Base-by-base conservation (phyloP, 2,329 filamentous ascomycete species). In the Aspergillus thermomutatus region DNA sequence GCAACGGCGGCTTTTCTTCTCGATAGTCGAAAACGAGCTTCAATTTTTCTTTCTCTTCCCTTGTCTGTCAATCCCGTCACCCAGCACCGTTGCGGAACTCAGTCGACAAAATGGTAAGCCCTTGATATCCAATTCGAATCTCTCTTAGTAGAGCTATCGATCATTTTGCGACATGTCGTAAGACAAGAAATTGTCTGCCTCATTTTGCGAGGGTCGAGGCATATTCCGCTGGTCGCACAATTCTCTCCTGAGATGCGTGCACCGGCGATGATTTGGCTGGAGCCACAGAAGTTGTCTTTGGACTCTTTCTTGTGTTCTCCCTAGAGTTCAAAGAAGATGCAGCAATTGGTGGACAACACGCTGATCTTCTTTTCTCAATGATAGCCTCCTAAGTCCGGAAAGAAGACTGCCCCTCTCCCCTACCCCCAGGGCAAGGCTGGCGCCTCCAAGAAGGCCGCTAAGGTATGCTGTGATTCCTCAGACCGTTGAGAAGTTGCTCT, bases 331-430 rank as follows among this genome's bases (percentile, higher is more conserved):
- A 86, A 88, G 87, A 90, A 91, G 88, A 90, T 83, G 76, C 79
- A 83, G 82, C 71, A 69, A 64, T 86, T 87, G 84, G 83, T 88
- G 88, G 85, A 87, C 85, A 85, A 80, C 83, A 80, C 79, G 89
- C 92, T 97, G 90, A 76, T 91, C 91, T 96, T 90, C 94, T 92
- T 62, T 95, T 91, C 93, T 97, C 93, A 94, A 97, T 97, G 92
- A 97, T 84, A 97, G 94, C 91, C 94, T 89, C 90, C 93, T 79
- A 99, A 97, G 85, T 74, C 78, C 75, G 92, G 92, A 85, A 97
- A 97, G 90, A 97, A 97, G 87, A 88, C 91, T 82, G 94, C 94
- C 74, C 84, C 94, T 79, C 92, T 94, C 83, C 94, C 94, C 79
- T 96, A 96, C 87, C 90, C 92, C 77, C 88, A 92, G 84, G 86